Evolutionary conservation across 331 rosid genomes (phyloP), one percentile per base, ranked within the genome.

Genomic region (Telfairia occidentalis): DNA sequence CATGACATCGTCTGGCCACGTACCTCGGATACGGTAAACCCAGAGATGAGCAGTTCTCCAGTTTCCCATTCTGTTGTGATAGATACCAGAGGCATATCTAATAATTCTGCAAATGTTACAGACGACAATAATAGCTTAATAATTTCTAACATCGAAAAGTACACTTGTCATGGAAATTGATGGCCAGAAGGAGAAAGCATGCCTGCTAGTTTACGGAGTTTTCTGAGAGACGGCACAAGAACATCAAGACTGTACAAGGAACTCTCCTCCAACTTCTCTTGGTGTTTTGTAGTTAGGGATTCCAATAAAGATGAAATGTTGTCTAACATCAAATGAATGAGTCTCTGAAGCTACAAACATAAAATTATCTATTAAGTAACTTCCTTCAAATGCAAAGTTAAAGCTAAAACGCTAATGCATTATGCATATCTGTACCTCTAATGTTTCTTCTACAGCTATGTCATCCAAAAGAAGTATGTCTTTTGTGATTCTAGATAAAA

Each of bases 401-500:
- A 71, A 49, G 54, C n/a, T 42, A 50, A 53, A 35, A 18, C 9
- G 13, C 21, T 15, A 9, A 40, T 38, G 70, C 26, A 26, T 15
- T 4, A 40, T 38, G 70, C 26, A 26, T 32, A 24, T 29, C 29
- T 55, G 46, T 71, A 87, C 97, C 97, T 91, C 90, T 78, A 93
- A 82, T 45, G 98, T 93, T 85, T 93, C 98, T 40, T 94, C 96
- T 23, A 95, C 97, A 63, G 97, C 98, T 64, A 94, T 89, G 87
- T 94, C 98, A 85, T 94, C 98, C 69, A 94, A 78, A 74, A 87
- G 86, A 73, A 91, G 94, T 80, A 89, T 83, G 81, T 94, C 97
- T 81, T 82, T 87, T 2, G 87, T 57, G 49, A 91, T 89, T 84
- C 96, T 87, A 67, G 88, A 89, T 85, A 94, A 88, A 80, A 91